These are phyloP conservation scores for Begonia fuchsioides DNA, from an alignment of 306 rosid genomes.

Conservation along the genomic window DNA sequence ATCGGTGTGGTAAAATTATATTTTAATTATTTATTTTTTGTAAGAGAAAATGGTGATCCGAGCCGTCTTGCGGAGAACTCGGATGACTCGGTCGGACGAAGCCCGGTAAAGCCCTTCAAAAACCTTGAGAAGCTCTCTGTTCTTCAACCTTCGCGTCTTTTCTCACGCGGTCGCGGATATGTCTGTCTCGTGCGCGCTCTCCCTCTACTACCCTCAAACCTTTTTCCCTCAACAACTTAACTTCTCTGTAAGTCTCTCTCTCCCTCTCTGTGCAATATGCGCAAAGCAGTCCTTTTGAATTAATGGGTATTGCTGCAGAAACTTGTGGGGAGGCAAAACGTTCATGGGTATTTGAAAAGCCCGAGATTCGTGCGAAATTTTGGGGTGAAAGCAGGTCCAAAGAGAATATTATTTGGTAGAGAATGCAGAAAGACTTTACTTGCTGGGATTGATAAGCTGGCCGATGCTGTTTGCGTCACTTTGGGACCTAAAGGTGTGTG, in stretches of 20 bases:
- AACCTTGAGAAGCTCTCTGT: too few species aligned
- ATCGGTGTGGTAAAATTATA: too few species aligned
- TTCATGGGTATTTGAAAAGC: constrained; percentile 24
- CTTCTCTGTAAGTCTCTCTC: constrained; percentile 21
- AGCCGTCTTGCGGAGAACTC: too few species aligned
- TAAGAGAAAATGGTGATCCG: too few species aligned
- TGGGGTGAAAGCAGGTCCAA: constrained; percentile 58
- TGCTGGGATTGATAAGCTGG: constrained; percentile 79
- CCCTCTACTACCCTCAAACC: neutral
- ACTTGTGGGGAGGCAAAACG: constrained; percentile 16
- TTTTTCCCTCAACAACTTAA: constrained; percentile 15
- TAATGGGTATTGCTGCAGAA: constrained; percentile 22
- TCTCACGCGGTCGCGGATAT: constrained; percentile 4
- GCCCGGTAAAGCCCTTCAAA: too few species aligned
- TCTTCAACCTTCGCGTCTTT: too few species aligned
- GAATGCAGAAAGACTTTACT: constrained; percentile 59
- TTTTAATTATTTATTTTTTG: too few species aligned
- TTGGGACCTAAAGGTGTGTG: constrained; percentile 85
- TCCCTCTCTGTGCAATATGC: neutral
- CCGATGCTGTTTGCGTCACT: constrained; percentile 92
- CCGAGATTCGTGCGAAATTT: constrained; percentile 6
- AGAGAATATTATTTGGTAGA: constrained; percentile 50
- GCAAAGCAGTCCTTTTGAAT: neutral
- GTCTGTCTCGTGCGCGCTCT: constrained; percentile 14
- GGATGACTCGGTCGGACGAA: too few species aligned